Evolutionary conservation across 2,329 filamentous ascomycete species (phyloP), one percentile per base, ranked within the genome.

Genomic region (Clarireedia paspali): DNA sequence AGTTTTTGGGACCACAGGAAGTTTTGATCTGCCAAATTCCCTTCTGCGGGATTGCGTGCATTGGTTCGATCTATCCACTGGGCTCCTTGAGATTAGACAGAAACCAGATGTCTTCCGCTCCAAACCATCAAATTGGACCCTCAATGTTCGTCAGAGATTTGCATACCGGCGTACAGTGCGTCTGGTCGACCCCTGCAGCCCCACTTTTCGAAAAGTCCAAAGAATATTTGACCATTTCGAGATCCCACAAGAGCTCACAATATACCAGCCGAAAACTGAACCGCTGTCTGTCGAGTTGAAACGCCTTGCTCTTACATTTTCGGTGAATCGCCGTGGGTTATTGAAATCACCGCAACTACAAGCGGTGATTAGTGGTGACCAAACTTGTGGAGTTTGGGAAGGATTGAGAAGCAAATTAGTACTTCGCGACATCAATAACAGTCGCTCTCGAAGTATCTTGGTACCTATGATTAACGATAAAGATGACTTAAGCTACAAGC

Each of bases 331-430:
- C 0, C 58, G 63, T 0, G 66, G 70, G 0, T 58, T 76, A 0
- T 71, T 88, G 0, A 60, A 74, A 14, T 83, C 73, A 17, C 67
- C 51, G 0, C 73, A 85, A 58, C 71, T 85, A 0, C 65, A 67
- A 0, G 71, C 77, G 0, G 74, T 79, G 44, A 71, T 89, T 1
- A 81, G 84, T 51, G 64, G 66, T 0, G 60, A 79, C 7, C 85
- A 89, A 62, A 77, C 85, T 50, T 69, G 76, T 0, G 84, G 84
- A 0, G 81, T 80, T 0, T 76, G 79, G 64, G 79, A 87, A 56
- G 85, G 85, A 0, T 68, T 88, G 0, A 56, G 69, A 1, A 83
- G 77, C 62, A 85, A 79, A 64, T 67, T 86, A 1, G 75, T 87
- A 0, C 65, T 85, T 6, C 72, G 76, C 0, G 75, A 78, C 12